Conservation (phyloP, 108 stramenopile genomes). For the Cyclotella cryptica region DNA sequence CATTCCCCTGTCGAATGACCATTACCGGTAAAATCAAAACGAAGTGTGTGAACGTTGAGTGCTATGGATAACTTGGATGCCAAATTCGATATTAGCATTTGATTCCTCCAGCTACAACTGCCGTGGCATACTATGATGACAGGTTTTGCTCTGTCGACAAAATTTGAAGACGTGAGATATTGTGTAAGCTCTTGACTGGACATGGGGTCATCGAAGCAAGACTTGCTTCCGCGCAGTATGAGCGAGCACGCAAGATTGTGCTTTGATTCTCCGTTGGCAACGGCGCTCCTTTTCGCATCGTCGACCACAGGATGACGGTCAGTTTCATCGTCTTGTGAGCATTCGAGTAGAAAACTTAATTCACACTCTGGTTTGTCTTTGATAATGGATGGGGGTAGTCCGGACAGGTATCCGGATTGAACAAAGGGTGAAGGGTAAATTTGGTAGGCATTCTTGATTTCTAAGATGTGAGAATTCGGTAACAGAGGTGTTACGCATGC, state of each 20-base stretch:
- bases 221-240: background rate
- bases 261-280: background rate
- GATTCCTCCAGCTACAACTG: constrained; percentile 50
- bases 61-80: constrained; percentile 26
- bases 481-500: no score
- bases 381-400: constrained; percentile 13
- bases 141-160: constrained; percentile 25
- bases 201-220: background rate
- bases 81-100: constrained; percentile 45
- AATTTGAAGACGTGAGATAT: background rate
- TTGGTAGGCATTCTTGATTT: background rate
- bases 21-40: constrained; percentile 60
- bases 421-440: background rate
- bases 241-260: background rate
- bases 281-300: background rate
- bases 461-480: no score
- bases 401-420: background rate
- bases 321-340: background rate
- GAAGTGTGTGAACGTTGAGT: constrained; percentile 37
- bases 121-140: constrained; percentile 56
- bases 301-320: background rate
- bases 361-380: constrained; percentile 7
- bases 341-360: background rate
- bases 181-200: background rate
- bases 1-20: constrained; percentile 48